Evolutionary conservation across 2,329 filamentous ascomycete species (phyloP), one percentile per base, ranked within the genome.

Genomic region (Diaporthe nobilis): DNA sequence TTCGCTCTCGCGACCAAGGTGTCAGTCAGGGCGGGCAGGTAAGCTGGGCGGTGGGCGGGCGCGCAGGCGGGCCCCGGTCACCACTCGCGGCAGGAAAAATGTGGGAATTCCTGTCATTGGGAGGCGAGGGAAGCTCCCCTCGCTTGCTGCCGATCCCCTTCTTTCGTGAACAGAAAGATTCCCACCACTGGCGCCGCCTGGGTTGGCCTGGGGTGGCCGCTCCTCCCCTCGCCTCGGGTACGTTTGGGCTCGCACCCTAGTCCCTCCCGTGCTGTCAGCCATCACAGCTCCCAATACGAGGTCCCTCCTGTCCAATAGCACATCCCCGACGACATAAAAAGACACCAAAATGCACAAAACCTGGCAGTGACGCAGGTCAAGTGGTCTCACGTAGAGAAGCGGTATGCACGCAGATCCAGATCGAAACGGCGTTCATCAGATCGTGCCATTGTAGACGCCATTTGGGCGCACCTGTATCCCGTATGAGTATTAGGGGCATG

Each of bases 111-210:
- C 44, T 68, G 25, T n/a, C 28, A n/a, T 67, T 34, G 28, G 42
- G 61, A 49, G 28, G 28, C 5, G 22, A 17, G 22, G 47, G 47
- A 25, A 9, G 22, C 31, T 68, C 63, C 31, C 63, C 63, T 68
- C 63, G 63, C 63, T 68, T 68, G 63, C 31, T 53, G 63, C n/a
- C 63, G 63, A 68, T 53, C 63, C 22, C 31, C 44, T 68, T 51
- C 20, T 12, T 68, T 47, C 42, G 42, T 44, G n/a, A 44, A 44
- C 60, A 63, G 9, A 20, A n/a, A 68, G 20, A 68, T 68, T 37
- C 44, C 63, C 44, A 51, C 44, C 63, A n/a, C 63, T 39, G 31
- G 63, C 63, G 63, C 44, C 63, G 47, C 31, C 51, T 25, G n/a
- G 37, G 37, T 42, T 63, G 58, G 58, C 58, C 22, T 34, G 17